Percentiles rank a stretch among this genome's conserved stretches.
These are phyloP conservation scores for Colletotrichum musae DNA, from an alignment of 2,329 filamentous ascomycete genomes.

Conservation along the genomic window DNA sequence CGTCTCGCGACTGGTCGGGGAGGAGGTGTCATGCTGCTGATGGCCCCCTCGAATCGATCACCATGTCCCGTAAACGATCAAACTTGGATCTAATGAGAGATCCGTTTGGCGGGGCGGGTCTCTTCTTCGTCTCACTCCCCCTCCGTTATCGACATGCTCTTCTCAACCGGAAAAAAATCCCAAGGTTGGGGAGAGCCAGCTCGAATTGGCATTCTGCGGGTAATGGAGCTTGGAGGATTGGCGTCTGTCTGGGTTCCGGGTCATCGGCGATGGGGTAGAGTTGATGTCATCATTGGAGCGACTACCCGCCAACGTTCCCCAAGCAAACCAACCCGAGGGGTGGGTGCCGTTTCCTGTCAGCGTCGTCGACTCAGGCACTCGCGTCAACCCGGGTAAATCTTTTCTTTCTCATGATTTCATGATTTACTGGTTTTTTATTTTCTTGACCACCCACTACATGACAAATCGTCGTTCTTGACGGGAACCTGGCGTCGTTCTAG, in stretches of 20 bases:
- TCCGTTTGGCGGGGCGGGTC: neutral
- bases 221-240: too few species aligned
- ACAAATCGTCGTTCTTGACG: neutral
- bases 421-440: too few species aligned
- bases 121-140: neutral
- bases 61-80: neutral
- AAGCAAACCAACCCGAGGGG: constrained; percentile 2
- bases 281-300: constrained; percentile 40
- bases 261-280: constrained; percentile 30
- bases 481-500: constrained; percentile 19
- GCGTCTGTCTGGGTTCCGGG: neutral
- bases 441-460: neutral
- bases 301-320: constrained; percentile 19
- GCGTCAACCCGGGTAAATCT: too few species aligned
- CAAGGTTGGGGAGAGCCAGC: neutral
- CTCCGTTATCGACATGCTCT: too few species aligned
- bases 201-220: too few species aligned
- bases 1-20: neutral
- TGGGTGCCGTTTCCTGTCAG: neutral
- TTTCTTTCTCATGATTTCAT: too few species aligned
- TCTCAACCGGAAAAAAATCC: neutral
- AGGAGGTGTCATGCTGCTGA: neutral
- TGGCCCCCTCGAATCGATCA: neutral
- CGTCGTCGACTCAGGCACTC: constrained; percentile 16
- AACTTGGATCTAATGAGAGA: constrained; percentile 4